phyloP scores from a whole-genome alignment of 1,139 yeast species.

The Diutina rugosa region DNA sequence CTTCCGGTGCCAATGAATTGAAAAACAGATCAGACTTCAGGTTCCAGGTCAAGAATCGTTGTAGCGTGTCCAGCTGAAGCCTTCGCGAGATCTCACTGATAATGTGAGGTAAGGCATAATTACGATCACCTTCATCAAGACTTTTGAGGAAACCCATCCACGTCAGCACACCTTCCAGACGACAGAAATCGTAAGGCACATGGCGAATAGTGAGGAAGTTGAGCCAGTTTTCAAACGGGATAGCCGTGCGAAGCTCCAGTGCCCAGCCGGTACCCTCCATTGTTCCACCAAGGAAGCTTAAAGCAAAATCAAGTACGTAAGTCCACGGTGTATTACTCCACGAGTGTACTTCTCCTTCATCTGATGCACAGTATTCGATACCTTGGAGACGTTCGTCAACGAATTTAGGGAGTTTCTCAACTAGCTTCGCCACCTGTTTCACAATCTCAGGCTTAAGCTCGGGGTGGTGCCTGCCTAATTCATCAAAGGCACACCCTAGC shows the following conservation, averaged over 20 bases:
- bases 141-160: constrained; percentile 39
- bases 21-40: constrained; percentile 13
- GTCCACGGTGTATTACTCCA: constrained; percentile 42
- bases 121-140: constrained; percentile 43
- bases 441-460: constrained; percentile 50
- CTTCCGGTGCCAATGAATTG: constrained; percentile 13
- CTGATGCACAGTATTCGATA: not conserved
- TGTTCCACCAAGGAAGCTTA: constrained; percentile 32
- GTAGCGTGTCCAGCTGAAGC: not conserved
- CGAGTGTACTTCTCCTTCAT: constrained; percentile 13
- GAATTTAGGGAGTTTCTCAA: constrained; percentile 30
- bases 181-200: constrained; percentile 49
- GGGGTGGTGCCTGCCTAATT: constrained; percentile 74
- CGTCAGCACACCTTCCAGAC: constrained; percentile 41
- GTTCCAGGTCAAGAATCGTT: constrained; percentile 6
- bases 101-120: constrained; percentile 28
- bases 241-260: constrained; percentile 20
- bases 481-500: constrained; percentile 61
- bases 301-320: constrained; percentile 32
- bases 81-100: not conserved
- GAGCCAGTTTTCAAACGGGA: constrained; percentile 33
- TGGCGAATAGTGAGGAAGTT: constrained; percentile 28
- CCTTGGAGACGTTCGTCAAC: constrained; percentile 14
- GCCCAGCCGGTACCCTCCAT: constrained; percentile 41
- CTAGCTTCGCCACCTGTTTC: constrained; percentile 32